Conservation (phyloP, 2,329 filamentous ascomycete genomes). For the Cadophora sp. region DNA sequence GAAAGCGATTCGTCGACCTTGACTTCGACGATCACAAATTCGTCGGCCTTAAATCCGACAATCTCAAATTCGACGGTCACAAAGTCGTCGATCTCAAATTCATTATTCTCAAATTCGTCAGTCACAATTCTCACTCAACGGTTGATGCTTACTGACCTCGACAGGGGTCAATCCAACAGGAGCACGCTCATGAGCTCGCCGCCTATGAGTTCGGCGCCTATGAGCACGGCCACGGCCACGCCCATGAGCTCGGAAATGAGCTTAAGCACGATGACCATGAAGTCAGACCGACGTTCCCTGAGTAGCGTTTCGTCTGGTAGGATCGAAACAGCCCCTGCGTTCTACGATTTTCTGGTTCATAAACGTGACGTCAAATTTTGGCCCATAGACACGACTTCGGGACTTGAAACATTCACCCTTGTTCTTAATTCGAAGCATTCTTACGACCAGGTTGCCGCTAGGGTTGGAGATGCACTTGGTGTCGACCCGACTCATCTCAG, state of each 20-base stretch:
- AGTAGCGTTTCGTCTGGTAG: conserved; percentile 51
- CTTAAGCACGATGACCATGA: background rate
- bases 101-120: conserved; percentile 30
- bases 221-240: background rate
- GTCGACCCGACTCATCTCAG: conserved; percentile 87
- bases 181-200: background rate
- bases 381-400: conserved; percentile 57
- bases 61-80: conserved; percentile 33
- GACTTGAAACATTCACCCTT: conserved; percentile 74
- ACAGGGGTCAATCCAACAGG: conserved; percentile 25
- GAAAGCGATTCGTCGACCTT: conserved; percentile 34
- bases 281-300: conserved; percentile 11
- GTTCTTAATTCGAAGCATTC: conserved; percentile 86
- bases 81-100: background rate
- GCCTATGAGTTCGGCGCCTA: too few relatives aligned
- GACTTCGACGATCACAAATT: too few relatives aligned
- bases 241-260: background rate
- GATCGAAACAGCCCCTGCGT: conserved; percentile 77
- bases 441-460: conserved; percentile 86
- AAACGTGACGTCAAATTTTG: conserved; percentile 81
- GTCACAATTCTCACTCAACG: conserved; percentile 22
- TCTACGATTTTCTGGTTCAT: conserved; percentile 93
- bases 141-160: conserved; percentile 32
- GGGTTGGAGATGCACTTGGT: conserved; percentile 78
- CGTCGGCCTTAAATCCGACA: too few relatives aligned